phyloP scores from a whole-genome alignment of 208 protist genomes.

The Herpetomonas tarakana region DNA sequence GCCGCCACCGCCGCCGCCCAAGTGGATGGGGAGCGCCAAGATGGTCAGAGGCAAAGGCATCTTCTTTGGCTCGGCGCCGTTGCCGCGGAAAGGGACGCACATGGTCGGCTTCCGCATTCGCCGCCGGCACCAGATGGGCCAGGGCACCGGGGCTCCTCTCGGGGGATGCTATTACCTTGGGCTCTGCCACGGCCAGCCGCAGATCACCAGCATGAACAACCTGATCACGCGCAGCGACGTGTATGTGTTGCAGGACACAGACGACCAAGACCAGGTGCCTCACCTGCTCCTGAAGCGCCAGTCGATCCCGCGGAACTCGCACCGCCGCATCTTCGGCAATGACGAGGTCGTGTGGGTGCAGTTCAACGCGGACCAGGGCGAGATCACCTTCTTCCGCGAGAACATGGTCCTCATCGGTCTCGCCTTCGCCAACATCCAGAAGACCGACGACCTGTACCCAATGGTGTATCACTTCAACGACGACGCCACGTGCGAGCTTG shows the following conservation, averaged over 20 bases:
- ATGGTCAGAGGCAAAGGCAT: conserved; percentile 68
- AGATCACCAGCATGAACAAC: conserved; percentile 59
- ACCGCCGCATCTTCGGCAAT: conserved; percentile 79
- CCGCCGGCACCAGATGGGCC: conserved; percentile 50
- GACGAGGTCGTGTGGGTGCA: conserved; percentile 88
- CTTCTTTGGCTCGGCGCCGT: conserved; percentile 63
- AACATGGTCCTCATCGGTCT: conserved; percentile 82
- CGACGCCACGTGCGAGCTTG: conserved; percentile 81
- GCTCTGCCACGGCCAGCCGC: conserved; percentile 65
- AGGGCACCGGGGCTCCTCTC: conserved; percentile 64
- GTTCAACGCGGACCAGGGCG: conserved; percentile 81
- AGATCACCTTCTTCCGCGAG: conserved; percentile 88
- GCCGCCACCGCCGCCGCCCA: conserved; percentile 32
- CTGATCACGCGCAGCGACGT: conserved; percentile 76
- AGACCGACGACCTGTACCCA: conserved; percentile 74
- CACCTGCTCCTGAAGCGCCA: conserved; percentile 68
- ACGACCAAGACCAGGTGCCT: conserved; percentile 83
- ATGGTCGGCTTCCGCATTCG: conserved; percentile 83
- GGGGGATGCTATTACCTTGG: conserved; percentile 90
- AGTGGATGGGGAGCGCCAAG: conserved; percentile 49
- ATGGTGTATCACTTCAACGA: conserved; percentile 90
- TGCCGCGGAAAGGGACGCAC: conserved; percentile 64
- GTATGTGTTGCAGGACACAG: conserved; percentile 85
- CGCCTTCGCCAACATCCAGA: conserved; percentile 78
- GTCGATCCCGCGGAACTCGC: conserved; percentile 68